Evolutionary conservation across 805 yeast genomes (phyloP).

Genomic region (Wickerhamomyces queroliae): DNA sequence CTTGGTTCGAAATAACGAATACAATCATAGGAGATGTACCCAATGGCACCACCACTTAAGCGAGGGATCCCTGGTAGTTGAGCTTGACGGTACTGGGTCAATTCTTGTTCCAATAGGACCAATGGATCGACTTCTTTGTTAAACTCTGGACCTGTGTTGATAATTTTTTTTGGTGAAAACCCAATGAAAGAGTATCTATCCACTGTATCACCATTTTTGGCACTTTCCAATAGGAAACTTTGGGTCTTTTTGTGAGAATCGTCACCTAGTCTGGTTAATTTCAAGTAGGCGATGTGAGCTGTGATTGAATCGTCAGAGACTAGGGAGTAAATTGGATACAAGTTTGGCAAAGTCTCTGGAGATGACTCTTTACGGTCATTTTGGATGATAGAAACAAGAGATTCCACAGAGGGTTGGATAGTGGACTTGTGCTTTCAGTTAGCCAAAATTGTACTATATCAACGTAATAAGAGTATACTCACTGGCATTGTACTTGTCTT

Average conservation of each 20-base stretch:
- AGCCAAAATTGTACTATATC: not conserved
- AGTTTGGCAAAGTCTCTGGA: conserved; percentile 42
- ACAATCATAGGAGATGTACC: conserved; percentile 95
- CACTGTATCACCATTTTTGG: conserved; percentile 81
- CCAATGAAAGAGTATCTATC: conserved; percentile 93
- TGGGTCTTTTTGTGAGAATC: conserved; percentile 45
- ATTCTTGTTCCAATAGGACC: conserved; percentile 64
- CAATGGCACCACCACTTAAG: conserved; percentile 93
- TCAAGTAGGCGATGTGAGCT: conserved; percentile 87
- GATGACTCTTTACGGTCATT: conserved; percentile 24
- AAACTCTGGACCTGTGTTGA: conserved; percentile 71
- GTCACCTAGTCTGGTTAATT: conserved; percentile 58
- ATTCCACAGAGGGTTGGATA: conserved; percentile 47
- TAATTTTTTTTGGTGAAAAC: conserved; percentile 71
- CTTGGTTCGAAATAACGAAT: conserved; percentile 94
- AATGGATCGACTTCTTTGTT: conserved; percentile 70
- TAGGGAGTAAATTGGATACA: conserved; percentile 76
- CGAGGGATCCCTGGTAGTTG: conserved; percentile 77
- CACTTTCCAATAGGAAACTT: conserved; percentile 84
- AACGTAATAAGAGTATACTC: not conserved
- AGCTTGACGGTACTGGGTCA: conserved; percentile 60
- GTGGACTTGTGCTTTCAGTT: conserved; percentile 8
- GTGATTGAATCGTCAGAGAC: conserved; percentile 75
- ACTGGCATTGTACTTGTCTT: not conserved
- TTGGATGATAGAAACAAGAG: conserved; percentile 34